These are phyloP conservation scores for Synchytrium microbalum DNA, from an alignment of 371 early-diverging fungal genomes.

Conservation along the genomic window DNA sequence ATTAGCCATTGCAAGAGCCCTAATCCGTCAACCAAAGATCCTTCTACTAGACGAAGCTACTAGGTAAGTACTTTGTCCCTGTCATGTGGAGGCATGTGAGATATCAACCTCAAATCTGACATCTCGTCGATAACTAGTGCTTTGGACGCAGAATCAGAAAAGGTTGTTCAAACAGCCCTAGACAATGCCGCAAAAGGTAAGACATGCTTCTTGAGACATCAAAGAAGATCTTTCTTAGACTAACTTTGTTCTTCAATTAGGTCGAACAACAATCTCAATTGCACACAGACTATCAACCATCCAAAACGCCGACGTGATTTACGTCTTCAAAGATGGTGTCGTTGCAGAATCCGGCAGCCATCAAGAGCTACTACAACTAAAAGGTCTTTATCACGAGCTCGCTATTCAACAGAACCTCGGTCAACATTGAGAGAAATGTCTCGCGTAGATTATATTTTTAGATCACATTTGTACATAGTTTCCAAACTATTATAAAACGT, in stretches of 20 bases:
- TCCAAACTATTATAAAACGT: no score
- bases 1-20: slow-evolving; percentile 6
- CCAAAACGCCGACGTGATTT: slow-evolving; percentile 60
- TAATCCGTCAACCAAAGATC: slow-evolving; percentile 5
- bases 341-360: slow-evolving; percentile 80
- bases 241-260: slow-evolving; percentile 29
- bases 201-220: slow-evolving; percentile 78
- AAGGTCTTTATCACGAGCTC: slow-evolving; percentile 22
- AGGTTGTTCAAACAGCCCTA: slow-evolving; percentile 79
- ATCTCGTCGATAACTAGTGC: slow-evolving; percentile 37
- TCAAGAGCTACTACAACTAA: slow-evolving; percentile 47
- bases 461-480: no score
- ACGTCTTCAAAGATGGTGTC: slow-evolving; percentile 53
- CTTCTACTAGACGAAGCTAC: slow-evolving; percentile 11
- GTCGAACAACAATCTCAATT: slow-evolving; percentile 45
- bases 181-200: slow-evolving; percentile 67
- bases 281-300: slow-evolving; percentile 62
- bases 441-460: no score
- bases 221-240: slow-evolving; percentile 43
- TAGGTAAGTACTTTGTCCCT: background rate
- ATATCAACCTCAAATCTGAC: background rate
- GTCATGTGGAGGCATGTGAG: background rate
- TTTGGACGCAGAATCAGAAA: slow-evolving; percentile 69
- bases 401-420: slow-evolving; percentile 14
- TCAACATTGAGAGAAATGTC: background rate